phyloP scores from a whole-genome alignment of 2,329 filamentous ascomycete genomes.

The Pseudopithomyces maydicus region DNA sequence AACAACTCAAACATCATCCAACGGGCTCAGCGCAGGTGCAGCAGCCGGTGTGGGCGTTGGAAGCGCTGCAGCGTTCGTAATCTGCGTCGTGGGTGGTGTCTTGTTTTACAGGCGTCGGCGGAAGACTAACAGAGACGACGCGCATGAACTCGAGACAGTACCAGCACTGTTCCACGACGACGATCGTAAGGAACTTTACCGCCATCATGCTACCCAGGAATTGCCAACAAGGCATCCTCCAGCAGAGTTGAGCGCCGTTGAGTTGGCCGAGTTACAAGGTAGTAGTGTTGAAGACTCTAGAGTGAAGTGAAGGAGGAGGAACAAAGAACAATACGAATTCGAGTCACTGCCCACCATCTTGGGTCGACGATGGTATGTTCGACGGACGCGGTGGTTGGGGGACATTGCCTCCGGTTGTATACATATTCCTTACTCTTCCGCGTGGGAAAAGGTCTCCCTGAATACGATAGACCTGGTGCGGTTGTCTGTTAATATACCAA shows the following conservation, averaged over 20 bases:
- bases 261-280: constrained; percentile 19
- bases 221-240: constrained; percentile 8
- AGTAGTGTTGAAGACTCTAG: constrained; percentile 1
- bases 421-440: too few relatives aligned
- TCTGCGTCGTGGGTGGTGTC: constrained; percentile 25
- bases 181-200: constrained; percentile 7
- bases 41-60: constrained; percentile 36
- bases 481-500: not conserved
- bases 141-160: constrained; percentile 5
- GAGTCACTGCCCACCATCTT: too few relatives aligned
- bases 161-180: not conserved
- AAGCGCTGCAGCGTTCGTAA: constrained; percentile 22
- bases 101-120: constrained; percentile 29
- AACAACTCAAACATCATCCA: not conserved
- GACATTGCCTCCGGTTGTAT: too few relatives aligned
- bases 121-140: constrained; percentile 2
- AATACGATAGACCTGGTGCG: not conserved
- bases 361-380: too few relatives aligned
- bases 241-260: constrained; percentile 12
- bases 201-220: constrained; percentile 4
- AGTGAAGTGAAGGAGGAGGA: not conserved
- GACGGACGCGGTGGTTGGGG: too few relatives aligned
- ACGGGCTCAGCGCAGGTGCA: constrained; percentile 21
- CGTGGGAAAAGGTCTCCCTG: too few relatives aligned
- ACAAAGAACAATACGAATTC: not conserved